These are phyloP conservation scores for Cutaneotrichosporon dermatis DNA, from an alignment of 1,284 basidiomycete genomes.

Conservation along the genomic window DNA sequence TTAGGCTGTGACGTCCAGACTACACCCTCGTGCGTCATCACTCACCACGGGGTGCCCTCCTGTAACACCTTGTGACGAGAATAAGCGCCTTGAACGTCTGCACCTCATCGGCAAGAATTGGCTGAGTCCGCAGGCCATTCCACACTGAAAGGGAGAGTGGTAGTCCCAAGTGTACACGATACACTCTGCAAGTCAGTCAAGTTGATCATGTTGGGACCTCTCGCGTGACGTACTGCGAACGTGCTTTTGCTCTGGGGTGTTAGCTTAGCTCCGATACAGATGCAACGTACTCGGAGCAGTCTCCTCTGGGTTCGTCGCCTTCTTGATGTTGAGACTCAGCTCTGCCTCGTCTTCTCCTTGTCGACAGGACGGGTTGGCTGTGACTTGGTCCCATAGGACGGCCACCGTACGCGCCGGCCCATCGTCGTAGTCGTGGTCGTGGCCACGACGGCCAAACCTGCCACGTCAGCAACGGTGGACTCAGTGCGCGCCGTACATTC, in stretches of 20 bases:
- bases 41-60: slow-evolving; percentile 88
- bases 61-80: slow-evolving; percentile 93
- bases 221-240: slow-evolving; percentile 71
- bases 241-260: slow-evolving; percentile 80
- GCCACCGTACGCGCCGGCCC: slow-evolving; percentile 30
- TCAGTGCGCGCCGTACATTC: not conserved
- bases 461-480: too few relatives aligned
- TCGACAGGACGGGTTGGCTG: slow-evolving; percentile 95
- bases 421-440: slow-evolving; percentile 38
- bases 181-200: slow-evolving; percentile 60
- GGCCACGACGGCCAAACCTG: slow-evolving; percentile 32
- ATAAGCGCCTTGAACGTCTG: slow-evolving; percentile 96
- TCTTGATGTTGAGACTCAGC: slow-evolving; percentile 89
- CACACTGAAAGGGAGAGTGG: slow-evolving; percentile 89
- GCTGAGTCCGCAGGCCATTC: slow-evolving; percentile 89
- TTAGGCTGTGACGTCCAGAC: too few relatives aligned
- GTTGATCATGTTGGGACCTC: not conserved
- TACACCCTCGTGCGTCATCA: too few relatives aligned
- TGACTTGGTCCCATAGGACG: slow-evolving; percentile 50
- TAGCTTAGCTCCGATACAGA: slow-evolving; percentile 5
- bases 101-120: slow-evolving; percentile 88
- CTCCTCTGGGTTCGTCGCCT: slow-evolving; percentile 89
- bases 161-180: slow-evolving; percentile 99
- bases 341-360: slow-evolving; percentile 94
- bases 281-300: slow-evolving; percentile 55